A percentile compares a stretch with the other conserved stretches of the same genome.
Evolutionary conservation across 1,284 basidiomycete species (phyloP).

Genomic region (Xerocomus nothofagi): DNA sequence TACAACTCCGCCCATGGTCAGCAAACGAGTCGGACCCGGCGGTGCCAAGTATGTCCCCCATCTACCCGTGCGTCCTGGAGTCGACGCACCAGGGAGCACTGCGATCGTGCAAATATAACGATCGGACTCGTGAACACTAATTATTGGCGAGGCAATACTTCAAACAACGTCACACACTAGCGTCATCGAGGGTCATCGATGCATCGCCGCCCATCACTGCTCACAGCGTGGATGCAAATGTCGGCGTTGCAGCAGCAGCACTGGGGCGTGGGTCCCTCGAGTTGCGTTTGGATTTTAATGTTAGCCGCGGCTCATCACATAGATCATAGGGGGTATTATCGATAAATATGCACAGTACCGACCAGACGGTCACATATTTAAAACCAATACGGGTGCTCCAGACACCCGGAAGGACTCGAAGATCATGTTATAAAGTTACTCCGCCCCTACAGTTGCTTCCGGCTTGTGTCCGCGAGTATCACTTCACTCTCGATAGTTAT

Average conservation of each 20-base stretch:
- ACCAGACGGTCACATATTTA: neutral
- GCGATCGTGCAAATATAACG: slow-evolving; percentile 3
- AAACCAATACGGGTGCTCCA: neutral
- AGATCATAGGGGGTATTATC: neutral
- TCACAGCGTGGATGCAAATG: neutral
- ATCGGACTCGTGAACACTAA: slow-evolving; percentile 2
- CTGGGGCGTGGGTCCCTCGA: neutral
- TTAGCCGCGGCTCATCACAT: neutral
- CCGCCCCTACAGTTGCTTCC: slow-evolving; percentile 16
- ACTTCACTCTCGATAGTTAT: slow-evolving; percentile 58
- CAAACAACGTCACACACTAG: neutral
- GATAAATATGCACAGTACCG: slow-evolving; percentile 1
- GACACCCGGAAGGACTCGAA: neutral
- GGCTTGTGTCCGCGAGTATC: slow-evolving; percentile 13
- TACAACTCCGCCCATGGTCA: neutral
- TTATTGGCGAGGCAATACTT: slow-evolving; percentile 9
- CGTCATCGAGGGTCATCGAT: neutral
- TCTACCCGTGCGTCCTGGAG: slow-evolving; percentile 1
- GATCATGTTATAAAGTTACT: neutral
- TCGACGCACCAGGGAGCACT: slow-evolving; percentile 9
- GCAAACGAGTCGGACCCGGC: slow-evolving; percentile 20
- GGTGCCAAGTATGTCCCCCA: slow-evolving; percentile 7
- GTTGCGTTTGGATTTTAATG: neutral
- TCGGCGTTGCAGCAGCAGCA: neutral
- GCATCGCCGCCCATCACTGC: neutral